Base-by-base conservation (phyloP, 805 yeast genomes). In the Candida hungchunana region DNA sequence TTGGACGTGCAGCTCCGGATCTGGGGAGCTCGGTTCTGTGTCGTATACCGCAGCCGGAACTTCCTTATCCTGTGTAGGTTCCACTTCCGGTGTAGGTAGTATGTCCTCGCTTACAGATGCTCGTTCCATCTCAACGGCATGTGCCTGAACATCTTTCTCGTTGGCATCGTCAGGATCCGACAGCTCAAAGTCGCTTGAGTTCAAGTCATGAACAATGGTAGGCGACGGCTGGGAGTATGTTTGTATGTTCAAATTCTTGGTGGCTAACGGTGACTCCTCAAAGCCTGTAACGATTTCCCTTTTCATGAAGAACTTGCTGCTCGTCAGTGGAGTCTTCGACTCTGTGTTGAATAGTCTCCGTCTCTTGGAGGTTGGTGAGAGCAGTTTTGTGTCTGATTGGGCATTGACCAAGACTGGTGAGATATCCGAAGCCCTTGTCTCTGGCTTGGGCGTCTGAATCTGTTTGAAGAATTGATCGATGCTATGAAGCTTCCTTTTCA, bases 141-240 rank as follows among this genome's bases (percentile, higher is more conserved):
- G n/a, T n/a, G n/a, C n/a, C n/a, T n/a, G n/a, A n/a, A n/a, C n/a
- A n/a, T n/a, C n/a, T n/a, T n/a, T n/a, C n/a, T n/a, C n/a, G n/a
- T 20, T 13, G 27, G 8, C 47, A 7, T 45, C 51, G 20, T 53
- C 58, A 3, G 51, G 42, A 32, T 53, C 58, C 9, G 48, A 49
- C 47, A 53, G 45, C n/a, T 53, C 58, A 26, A 47, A 48, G 17
- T 53, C 58, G 35, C 58, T 53, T 1, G 53, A 48, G 18, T 39
- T 31, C 28, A 42, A 6, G 8, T 36, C 33, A 11, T 18, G 16
- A 20, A 8, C 23, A n/a, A n/a, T n/a, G n/a, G n/a, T n/a, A n/a
- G n/a, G n/a, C n/a, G n/a, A n/a, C n/a, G n/a, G n/a, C n/a, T n/a
- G n/a, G n/a, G n/a, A n/a, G n/a, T n/a, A n/a, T n/a, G n/a, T n/a